Evolutionary conservation across 1,284 basidiomycete species (phyloP).

Genomic region (Pseudozyma sp.): DNA sequence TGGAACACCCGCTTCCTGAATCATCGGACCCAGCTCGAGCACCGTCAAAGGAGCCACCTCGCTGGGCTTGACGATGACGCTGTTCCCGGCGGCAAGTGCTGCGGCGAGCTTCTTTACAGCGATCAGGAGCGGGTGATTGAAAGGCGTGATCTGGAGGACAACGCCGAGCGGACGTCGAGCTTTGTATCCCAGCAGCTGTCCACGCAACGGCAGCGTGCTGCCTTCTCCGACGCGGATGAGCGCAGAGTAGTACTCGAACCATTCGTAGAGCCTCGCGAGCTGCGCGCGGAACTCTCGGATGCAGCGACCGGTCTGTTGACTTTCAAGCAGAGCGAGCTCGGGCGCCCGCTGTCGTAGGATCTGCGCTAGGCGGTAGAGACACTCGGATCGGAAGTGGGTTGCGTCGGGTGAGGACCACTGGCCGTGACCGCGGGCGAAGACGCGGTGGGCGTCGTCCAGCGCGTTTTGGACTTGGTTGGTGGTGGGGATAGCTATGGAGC

Average conservation of each 20-base stretch:
- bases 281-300: constrained; percentile 38
- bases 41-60: constrained; percentile 83
- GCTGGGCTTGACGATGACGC: constrained; percentile 79
- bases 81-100: constrained; percentile 83
- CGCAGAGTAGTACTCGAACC: constrained; percentile 36
- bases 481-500: constrained; percentile 28
- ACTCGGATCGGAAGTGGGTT: constrained; percentile 26
- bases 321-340: constrained; percentile 25
- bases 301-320: constrained; percentile 31
- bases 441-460: constrained; percentile 16
- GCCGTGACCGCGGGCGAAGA: constrained; percentile 22
- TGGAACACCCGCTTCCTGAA: constrained; percentile 78
- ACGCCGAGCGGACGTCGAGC: constrained; percentile 82
- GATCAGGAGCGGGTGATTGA: constrained; percentile 75
- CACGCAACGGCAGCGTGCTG: constrained; percentile 76
- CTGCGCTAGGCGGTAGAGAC: constrained; percentile 20
- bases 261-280: constrained; percentile 34
- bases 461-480: constrained; percentile 13
- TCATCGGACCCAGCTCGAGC: constrained; percentile 78
- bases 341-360: constrained; percentile 27
- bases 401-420: constrained; percentile 24
- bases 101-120: constrained; percentile 86
- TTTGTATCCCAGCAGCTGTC: constrained; percentile 80
- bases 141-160: constrained; percentile 78
- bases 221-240: constrained; percentile 17